Evolutionary conservation across 2,329 filamentous ascomycete species (phyloP), one percentile per base, ranked within the genome.

Genomic region (Pleomassaria siparia): DNA sequence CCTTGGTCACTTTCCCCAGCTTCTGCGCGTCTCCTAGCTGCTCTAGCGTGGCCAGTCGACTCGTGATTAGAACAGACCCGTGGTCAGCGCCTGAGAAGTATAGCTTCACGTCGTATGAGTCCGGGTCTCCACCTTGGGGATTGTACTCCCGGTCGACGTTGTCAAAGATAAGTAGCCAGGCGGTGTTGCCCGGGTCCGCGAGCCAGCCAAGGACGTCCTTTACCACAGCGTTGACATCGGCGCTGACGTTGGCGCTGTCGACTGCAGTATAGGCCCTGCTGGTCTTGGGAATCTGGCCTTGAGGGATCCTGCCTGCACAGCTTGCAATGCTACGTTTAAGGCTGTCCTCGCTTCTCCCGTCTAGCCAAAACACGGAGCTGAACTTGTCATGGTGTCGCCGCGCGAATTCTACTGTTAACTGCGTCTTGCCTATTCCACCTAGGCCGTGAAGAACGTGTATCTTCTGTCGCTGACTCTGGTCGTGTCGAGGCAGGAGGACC

Each of bases 351-450:
- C 42, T 57, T 15, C 46, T 32, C 9, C 48, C 56, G 36, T 63
- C 54, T 9, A 63, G 53, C 58, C 55, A 62, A 39, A 60, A 53
- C 28, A 63, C 53, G 5, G 57, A 21, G 42, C 47, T 59, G 33
- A 58, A 63, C n/a, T 25, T 40, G 20, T 37, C 33, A 35, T 56
- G 47, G 43, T 60, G 49, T 43, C 46, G 51, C 20, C 51, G 51
- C n/a, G 53, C 55, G 37, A 60, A 64, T 47, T 62, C 55, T 2
- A 59, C 53, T 12, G 54, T 52, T 1, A 63, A 44, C 45, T 63
- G 57, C 18, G 59, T 62, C 48, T 63, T 63, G 43, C 59, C 59
- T 29, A 64, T 60, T 8, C 59, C 61, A 28, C 59, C 58, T 10
- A 62, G 55, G 4, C 59, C 55, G 29, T 43, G 50, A 18, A 64